A percentile compares a stretch with the other conserved stretches of the same genome.
Conservation (phyloP, 2,329 filamentous ascomycete species). For the Verticillium nonalfalfae region DNA sequence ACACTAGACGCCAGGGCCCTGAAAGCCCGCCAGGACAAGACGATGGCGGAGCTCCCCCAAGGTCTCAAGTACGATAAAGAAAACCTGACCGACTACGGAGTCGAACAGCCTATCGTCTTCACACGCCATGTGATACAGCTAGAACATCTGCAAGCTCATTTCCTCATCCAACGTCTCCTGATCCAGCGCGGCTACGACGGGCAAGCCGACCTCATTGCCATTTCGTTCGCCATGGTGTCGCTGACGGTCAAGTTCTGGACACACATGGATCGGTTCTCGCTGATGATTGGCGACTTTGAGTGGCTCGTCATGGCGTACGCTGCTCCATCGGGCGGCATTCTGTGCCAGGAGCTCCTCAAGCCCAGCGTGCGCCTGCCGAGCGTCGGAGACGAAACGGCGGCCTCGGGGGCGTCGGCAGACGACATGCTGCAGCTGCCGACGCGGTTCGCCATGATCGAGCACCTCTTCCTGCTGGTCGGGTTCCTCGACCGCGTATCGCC, state of each 20-base stretch:
- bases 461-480: constrained; percentile 42
- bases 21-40: constrained; percentile 21
- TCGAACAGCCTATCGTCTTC: constrained; percentile 26
- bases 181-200: constrained; percentile 33
- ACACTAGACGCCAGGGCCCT: constrained; percentile 22
- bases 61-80: constrained; percentile 29
- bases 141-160: constrained; percentile 48
- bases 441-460: constrained; percentile 34
- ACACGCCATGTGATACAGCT: constrained; percentile 39
- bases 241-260: constrained; percentile 41
- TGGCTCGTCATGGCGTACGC: constrained; percentile 45
- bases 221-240: constrained; percentile 40
- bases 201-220: constrained; percentile 31
- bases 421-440: constrained; percentile 14
- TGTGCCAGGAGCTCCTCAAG: constrained; percentile 43
- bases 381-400: background rate
- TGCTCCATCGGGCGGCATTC: constrained; percentile 40
- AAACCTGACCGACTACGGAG: constrained; percentile 24
- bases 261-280: constrained; percentile 36
- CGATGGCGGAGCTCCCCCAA: constrained; percentile 26
- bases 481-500: constrained; percentile 45
- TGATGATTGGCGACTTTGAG: constrained; percentile 37
- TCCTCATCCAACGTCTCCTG: constrained; percentile 51
- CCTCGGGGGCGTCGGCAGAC: constrained; percentile 17
- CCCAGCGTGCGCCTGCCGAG: background rate